Evolutionary conservation across 257 asterid species (phyloP), one percentile per base, ranked within the genome.

Genomic region (Solanum neorickii): DNA sequence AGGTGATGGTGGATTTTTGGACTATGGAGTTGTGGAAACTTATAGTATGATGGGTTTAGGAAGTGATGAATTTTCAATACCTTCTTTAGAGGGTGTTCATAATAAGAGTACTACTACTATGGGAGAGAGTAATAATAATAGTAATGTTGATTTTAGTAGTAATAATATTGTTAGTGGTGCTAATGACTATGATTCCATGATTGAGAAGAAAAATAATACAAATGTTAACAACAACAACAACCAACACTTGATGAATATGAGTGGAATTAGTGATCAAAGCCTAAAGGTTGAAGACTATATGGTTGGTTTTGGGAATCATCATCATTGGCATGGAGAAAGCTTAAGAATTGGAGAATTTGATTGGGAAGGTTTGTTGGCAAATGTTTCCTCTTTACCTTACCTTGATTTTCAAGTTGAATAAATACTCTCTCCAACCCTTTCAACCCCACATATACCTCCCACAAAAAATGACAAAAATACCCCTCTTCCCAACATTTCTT

Each of bases 321-420:
- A 95, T 93, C 94, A 95, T 93, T 95, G 98, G 98, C 86, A 87
- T 46, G 96, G 93, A 90, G 96, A 93, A 92, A 90, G 84, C 92
- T 92, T 94, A 87, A 93, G 94, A 88, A 87, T 91, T 90, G 98
- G 99, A 59, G 98, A 96, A 92, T 90, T 94, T 88, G 98, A 94
- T 91, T 96, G 98, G 99, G 98, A 96, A 89, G 98, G 97, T 93
- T 96, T 95, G 95, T 93, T 96, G 98, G 99, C 96, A 52, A 95
- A 96, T 88, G 96, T 94, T 86, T 90, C 98, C 89, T 94, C 98
- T 73, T 91, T 93, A 93, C 94, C 98, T 91, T 94, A 90, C 93
- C 94, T 96, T 90, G 98, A 95, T 93, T 96, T 94, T 90, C 97
- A 93, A 60, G 76, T 92, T 86, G 87, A 92, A 91, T 94, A 86